Conservation (phyloP, 2,329 filamentous ascomycete genomes). For the Pleurostoma richardsiae region DNA sequence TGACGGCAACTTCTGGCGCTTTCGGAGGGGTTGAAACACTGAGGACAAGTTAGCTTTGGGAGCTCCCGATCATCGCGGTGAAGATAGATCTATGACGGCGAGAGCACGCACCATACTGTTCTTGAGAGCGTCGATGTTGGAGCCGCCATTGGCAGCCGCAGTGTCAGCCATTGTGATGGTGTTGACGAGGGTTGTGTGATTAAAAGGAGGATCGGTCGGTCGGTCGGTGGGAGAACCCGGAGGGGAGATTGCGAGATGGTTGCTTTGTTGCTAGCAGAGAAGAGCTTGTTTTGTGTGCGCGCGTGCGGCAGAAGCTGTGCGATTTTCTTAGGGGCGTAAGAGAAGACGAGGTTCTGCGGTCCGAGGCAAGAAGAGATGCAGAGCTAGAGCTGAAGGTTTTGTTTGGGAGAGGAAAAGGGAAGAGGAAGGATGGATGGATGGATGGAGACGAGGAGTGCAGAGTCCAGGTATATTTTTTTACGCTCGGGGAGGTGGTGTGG, state of each 20-base stretch:
- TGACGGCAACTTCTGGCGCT: constrained; percentile 7
- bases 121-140: constrained; percentile 41
- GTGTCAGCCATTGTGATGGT: constrained; percentile 35
- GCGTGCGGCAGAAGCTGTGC: background rate
- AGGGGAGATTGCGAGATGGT: too few relatives aligned
- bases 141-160: constrained; percentile 39
- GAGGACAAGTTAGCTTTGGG: constrained; percentile 22
- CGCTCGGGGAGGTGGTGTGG: background rate
- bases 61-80: background rate
- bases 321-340: background rate
- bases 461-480: background rate
- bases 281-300: background rate
- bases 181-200: constrained; percentile 5
- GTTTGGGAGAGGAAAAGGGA: background rate
- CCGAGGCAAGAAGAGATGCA: background rate
- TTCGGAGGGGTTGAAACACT: constrained; percentile 24
- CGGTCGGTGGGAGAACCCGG: background rate
- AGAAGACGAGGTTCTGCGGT: background rate
- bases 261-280: too few relatives aligned
- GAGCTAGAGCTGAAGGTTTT: background rate
- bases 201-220: background rate
- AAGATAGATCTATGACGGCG: background rate
- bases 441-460: background rate
- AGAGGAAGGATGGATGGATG: background rate
- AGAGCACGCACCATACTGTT: constrained; percentile 44